Base-by-base conservation (phyloP, 345 rosid species). In the Excoecaria cochinchinensis region DNA sequence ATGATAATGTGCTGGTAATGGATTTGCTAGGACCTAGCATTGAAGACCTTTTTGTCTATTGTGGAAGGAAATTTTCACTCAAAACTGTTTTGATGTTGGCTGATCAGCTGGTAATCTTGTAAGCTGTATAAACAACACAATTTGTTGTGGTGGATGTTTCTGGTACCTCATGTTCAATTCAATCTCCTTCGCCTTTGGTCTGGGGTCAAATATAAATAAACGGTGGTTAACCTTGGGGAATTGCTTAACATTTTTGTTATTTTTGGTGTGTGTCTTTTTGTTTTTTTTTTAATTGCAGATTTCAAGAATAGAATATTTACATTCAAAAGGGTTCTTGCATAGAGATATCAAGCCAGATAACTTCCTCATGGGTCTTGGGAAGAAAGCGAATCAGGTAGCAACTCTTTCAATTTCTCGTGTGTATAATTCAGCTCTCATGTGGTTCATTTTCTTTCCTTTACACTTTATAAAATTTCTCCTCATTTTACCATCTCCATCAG, bases 1-100 rank as follows among this genome's bases (percentile, higher is more conserved):
- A 88, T 69, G 95, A 95, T 53, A 90, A 91, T 61, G 85, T 87
- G 4, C 82, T 92, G 55, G 97, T 92, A 57, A 76, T 95, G 46
- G 99, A 95, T 82, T 88, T 95, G 84, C 84, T 95, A 0, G 99
- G 99, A 13, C 99, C 97, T 9, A 95, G 99, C 79, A 87, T 95
- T 6, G 97, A 95, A 74, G 99, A 95, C 84, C 63, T 95, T 8
- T 91, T 95, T 60, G 93, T 90, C 48, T 95, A 95, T 24, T 92
- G 97, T 77, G 94, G 95, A 74, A 84, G 97, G 76, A 95, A 90
- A 75, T 92, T 95, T 78, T 90, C 95, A 0, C 82, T 92, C 63
- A 95, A 95, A 86, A 92, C 95, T 4, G 99, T 92, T n/a, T 67
- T 95, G 74, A 82, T 95, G 86, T 78, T 95, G 85, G 97, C 97